Evolutionary conservation across 257 asterid genomes (phyloP).

Genomic region (Anisodus tanguticus): DNA sequence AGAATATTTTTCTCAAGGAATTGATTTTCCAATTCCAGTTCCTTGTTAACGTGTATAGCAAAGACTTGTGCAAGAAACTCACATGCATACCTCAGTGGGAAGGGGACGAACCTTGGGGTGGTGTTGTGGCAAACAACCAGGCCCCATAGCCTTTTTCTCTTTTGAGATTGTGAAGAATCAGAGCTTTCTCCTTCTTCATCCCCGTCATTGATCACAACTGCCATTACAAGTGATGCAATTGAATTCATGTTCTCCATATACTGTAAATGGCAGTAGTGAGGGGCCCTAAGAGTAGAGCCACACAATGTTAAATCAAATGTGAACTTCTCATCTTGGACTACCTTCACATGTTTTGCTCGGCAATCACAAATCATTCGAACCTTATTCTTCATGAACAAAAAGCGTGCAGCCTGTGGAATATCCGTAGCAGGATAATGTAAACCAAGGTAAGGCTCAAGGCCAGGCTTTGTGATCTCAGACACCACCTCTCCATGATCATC

Average conservation of each 20-base stretch:
- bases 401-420: slow-evolving; percentile 97
- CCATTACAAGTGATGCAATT: slow-evolving; percentile 91
- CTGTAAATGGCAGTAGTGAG: slow-evolving; percentile 87
- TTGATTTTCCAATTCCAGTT: slow-evolving; percentile 77
- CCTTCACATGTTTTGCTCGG: slow-evolving; percentile 72
- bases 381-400: slow-evolving; percentile 92
- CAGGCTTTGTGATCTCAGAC: slow-evolving; percentile 80
- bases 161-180: slow-evolving; percentile 56
- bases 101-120: slow-evolving; percentile 90
- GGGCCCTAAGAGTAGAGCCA: slow-evolving; percentile 92
- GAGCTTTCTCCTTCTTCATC: slow-evolving; percentile 62
- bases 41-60: slow-evolving; percentile 89
- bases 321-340: slow-evolving; percentile 81
- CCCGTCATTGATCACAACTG: slow-evolving; percentile 84
- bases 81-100: slow-evolving; percentile 94
- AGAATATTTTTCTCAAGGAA: slow-evolving; percentile 84
- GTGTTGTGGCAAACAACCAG: slow-evolving; percentile 93
- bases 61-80: slow-evolving; percentile 95
- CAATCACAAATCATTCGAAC: slow-evolving; percentile 96
- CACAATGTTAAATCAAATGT: slow-evolving; percentile 81
- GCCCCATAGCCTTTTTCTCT: slow-evolving; percentile 90
- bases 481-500: slow-evolving; percentile 98
- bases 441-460: slow-evolving; percentile 87
- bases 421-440: slow-evolving; percentile 97
- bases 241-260: slow-evolving; percentile 97